Evolutionary conservation across 495 filamentous ascomycete genomes (phyloP).

Genomic region (Penicillium simplicissimum): DNA sequence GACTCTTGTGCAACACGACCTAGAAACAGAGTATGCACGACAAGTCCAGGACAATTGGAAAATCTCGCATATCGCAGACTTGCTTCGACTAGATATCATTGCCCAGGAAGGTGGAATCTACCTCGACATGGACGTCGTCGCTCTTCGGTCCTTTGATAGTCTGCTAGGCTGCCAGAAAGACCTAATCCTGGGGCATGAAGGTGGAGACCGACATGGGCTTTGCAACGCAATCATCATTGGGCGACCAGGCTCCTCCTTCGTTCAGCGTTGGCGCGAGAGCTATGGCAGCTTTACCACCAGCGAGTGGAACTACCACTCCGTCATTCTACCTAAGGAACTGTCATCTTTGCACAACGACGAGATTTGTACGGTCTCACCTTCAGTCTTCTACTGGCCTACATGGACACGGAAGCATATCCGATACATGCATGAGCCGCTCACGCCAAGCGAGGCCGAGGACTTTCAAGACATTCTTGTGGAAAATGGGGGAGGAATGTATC

Average conservation of each 20-base stretch:
- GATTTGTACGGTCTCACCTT: slow-evolving; percentile 44
- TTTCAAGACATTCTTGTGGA: slow-evolving; percentile 13
- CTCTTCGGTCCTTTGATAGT: slow-evolving; percentile 15
- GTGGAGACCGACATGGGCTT: slow-evolving; percentile 46
- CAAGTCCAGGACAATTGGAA: slow-evolving; percentile 35
- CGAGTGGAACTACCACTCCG: slow-evolving; percentile 51
- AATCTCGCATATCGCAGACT: slow-evolving; percentile 46
- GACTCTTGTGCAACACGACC: slow-evolving; percentile 43
- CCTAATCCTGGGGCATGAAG: slow-evolving; percentile 47
- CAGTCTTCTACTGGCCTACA: slow-evolving; percentile 52
- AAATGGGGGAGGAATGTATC: slow-evolving; percentile 42
- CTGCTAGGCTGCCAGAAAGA: slow-evolving; percentile 26
- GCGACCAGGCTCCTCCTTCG: slow-evolving; percentile 41
- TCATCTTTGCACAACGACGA: slow-evolving; percentile 37
- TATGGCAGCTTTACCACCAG: slow-evolving; percentile 39
- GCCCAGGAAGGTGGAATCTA: slow-evolving; percentile 47
- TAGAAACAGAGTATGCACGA: slow-evolving; percentile 28
- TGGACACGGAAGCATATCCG: slow-evolving; percentile 49
- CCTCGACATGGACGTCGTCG: slow-evolving; percentile 21
- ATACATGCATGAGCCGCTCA: slow-evolving; percentile 47
- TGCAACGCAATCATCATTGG: slow-evolving; percentile 50
- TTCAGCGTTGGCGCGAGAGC: slow-evolving; percentile 43
- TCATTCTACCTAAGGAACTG: slow-evolving; percentile 44
- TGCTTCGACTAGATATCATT: slow-evolving; percentile 43
- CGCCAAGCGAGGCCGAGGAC: slow-evolving; percentile 19